Percentiles rank a stretch among this genome's conserved stretches.
Evolutionary conservation across 352 stramenopile species (phyloP).

Genomic region (Phytophthora syringae): DNA sequence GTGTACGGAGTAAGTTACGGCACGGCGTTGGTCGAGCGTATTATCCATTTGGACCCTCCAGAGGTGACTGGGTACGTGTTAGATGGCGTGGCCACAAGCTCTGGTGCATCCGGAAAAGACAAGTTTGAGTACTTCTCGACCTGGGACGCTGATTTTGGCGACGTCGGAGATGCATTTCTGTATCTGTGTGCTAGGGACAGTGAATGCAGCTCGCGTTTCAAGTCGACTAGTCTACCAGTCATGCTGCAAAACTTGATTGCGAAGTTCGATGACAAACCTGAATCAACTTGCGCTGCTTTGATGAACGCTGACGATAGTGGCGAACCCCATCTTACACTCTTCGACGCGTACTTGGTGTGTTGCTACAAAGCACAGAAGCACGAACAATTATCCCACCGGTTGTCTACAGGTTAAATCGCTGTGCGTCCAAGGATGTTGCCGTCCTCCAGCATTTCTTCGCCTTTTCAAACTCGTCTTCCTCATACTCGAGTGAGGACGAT

Average conservation of each 20-base stretch:
- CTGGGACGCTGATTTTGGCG: slow-evolving; percentile 47
- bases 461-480: slow-evolving; percentile 3
- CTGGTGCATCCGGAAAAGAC: slow-evolving; percentile 25
- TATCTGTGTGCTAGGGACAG: slow-evolving; percentile 22
- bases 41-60: slow-evolving; percentile 53
- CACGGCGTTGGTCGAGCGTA: slow-evolving; percentile 48
- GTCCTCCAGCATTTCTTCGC: slow-evolving; percentile 39
- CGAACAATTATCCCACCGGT: slow-evolving; percentile 47
- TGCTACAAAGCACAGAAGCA: slow-evolving; percentile 29
- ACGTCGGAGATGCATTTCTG: slow-evolving; percentile 46
- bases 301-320: slow-evolving; percentile 10
- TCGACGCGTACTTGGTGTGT: slow-evolving; percentile 27
- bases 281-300: slow-evolving; percentile 35
- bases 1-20: slow-evolving; percentile 62
- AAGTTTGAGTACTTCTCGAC: slow-evolving; percentile 45
- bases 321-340: slow-evolving; percentile 36
- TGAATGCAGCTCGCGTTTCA: slow-evolving; percentile 32
- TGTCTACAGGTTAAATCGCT: slow-evolving; percentile 48
- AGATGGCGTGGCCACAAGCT: slow-evolving; percentile 50
- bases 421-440: slow-evolving; percentile 31
- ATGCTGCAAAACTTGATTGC: slow-evolving; percentile 34
- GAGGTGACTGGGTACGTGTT: slow-evolving; percentile 56
- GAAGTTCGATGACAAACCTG: slow-evolving; percentile 30
- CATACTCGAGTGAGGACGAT: slow-evolving; percentile 23
- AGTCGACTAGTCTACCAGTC: slow-evolving; percentile 6